These are phyloP conservation scores for Ophiosphaerella herpotricha DNA, from an alignment of 2,329 filamentous ascomycete genomes.

Conservation along the genomic window DNA sequence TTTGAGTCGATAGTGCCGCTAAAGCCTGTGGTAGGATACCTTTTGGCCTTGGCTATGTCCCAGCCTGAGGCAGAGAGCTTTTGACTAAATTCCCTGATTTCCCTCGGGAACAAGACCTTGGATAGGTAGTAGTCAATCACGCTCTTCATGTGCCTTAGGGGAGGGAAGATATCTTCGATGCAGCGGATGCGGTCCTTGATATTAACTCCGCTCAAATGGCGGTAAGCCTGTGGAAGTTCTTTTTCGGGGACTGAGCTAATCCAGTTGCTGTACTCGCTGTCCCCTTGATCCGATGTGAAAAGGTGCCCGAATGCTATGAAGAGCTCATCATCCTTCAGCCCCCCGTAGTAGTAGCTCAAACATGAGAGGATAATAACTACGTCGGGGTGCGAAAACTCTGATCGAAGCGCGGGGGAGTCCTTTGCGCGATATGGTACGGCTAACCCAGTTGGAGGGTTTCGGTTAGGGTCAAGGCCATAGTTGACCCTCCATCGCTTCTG, in stretches of 20 bases:
- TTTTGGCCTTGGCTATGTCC: conserved; percentile 61
- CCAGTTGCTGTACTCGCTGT: conserved; percentile 58
- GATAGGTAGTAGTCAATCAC: conserved; percentile 68
- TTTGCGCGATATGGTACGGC: conserved; percentile 69
- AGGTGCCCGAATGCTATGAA: conserved; percentile 55
- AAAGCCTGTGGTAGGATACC: conserved; percentile 65
- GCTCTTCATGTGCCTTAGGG: conserved; percentile 57
- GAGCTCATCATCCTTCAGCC: conserved; percentile 58
- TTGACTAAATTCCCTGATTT: conserved; percentile 64
- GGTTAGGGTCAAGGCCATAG: conserved; percentile 59
- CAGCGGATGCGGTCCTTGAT: conserved; percentile 58
- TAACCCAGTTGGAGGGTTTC: conserved; percentile 57
- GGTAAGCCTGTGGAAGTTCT: conserved; percentile 46
- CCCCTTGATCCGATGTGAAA: conserved; percentile 56
- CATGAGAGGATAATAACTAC: conserved; percentile 68
- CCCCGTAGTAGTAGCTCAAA: conserved; percentile 69
- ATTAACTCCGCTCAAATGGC: conserved; percentile 28
- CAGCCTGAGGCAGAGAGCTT: conserved; percentile 71
- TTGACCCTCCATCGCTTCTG: conserved; percentile 68
- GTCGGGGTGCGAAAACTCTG: conserved; percentile 72
- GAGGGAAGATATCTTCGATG: conserved; percentile 55
- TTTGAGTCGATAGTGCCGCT: conserved; percentile 70
- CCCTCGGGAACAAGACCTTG: conserved; percentile 62
- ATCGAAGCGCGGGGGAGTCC: conserved; percentile 63
- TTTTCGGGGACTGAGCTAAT: conserved; percentile 35